These are phyloP conservation scores for Gilbertella persicaria DNA, from an alignment of 371 early-diverging fungal genomes.

Conservation along the genomic window DNA sequence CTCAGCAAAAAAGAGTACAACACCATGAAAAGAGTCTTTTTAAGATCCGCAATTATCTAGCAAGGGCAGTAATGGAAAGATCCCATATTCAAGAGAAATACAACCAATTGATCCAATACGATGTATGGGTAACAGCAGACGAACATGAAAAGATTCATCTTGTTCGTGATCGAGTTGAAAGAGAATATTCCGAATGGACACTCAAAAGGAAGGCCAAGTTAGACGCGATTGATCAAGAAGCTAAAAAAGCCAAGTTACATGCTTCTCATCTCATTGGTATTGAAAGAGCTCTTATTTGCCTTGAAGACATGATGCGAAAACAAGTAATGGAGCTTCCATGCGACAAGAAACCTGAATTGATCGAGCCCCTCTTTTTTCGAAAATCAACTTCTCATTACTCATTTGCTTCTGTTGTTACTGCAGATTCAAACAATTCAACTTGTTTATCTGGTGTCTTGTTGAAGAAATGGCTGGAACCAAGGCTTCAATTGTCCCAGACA, in stretches of 20 bases:
- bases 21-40: constrained; percentile 10
- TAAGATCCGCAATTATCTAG: constrained; percentile 5
- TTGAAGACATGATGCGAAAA: constrained; percentile 8
- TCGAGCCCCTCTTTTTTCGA: background rate
- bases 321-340: background rate
- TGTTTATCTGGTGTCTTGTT: constrained; percentile 5
- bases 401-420: constrained; percentile 5
- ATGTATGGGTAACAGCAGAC: constrained; percentile 23
- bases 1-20: constrained; percentile 17
- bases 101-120: background rate
- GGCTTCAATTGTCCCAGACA: background rate
- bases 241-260: constrained; percentile 10
- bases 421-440: constrained; percentile 12
- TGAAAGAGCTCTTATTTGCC: constrained; percentile 12
- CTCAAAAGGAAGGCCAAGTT: background rate
- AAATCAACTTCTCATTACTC: background rate
- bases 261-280: constrained; percentile 26
- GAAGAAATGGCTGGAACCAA: constrained; percentile 13
- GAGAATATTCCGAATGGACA: constrained; percentile 4
- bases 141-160: constrained; percentile 18
- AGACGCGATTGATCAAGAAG: constrained; percentile 11
- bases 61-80: background rate
- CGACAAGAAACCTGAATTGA: background rate
- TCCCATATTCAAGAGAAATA: background rate
- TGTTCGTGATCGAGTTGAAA: constrained; percentile 1